Conservation (phyloP, 2,329 filamentous ascomycete species). For the Hypoxylon sp. region DNA sequence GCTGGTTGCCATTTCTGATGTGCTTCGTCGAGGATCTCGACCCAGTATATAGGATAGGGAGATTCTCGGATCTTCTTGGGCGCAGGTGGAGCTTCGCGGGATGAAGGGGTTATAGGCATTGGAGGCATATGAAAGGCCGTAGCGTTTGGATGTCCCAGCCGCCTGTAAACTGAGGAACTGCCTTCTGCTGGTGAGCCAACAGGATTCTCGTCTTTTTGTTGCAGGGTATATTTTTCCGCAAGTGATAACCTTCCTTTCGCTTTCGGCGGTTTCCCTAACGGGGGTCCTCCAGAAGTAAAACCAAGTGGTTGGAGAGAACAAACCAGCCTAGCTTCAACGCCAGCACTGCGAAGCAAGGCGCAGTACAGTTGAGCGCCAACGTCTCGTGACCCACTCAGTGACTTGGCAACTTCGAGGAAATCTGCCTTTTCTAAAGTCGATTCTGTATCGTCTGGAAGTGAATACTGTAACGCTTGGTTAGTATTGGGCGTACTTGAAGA, state of each 20-base stretch:
- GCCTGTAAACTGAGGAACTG: constrained; percentile 57
- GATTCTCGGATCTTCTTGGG: constrained; percentile 73
- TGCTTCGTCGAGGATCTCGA: constrained; percentile 87
- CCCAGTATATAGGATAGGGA: constrained; percentile 88
- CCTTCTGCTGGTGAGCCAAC: constrained; percentile 48
- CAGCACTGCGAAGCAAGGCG: constrained; percentile 83
- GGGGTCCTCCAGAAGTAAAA: constrained; percentile 69
- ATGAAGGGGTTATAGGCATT: constrained; percentile 53
- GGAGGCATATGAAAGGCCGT: constrained; percentile 64
- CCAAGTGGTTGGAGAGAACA: constrained; percentile 89
- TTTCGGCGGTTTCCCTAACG: constrained; percentile 58
- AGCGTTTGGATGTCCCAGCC: constrained; percentile 67
- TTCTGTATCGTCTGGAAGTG: constrained; percentile 73
- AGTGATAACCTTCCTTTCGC: constrained; percentile 46
- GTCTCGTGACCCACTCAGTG: constrained; percentile 84
- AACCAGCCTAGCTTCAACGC: constrained; percentile 83
- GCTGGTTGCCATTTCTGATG: constrained; percentile 93
- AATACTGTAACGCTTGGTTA: constrained; percentile 58
- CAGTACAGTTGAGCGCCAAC: constrained; percentile 92
- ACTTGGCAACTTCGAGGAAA: constrained; percentile 77
- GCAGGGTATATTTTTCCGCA: constrained; percentile 55
- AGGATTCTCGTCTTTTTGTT: constrained; percentile 56
- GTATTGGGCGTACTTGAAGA: constrained; percentile 26
- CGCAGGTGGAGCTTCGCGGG: constrained; percentile 51
- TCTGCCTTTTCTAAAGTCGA: constrained; percentile 76